Conservation (phyloP, 306 rosid genomes). For the Trifolium repens region DNA sequence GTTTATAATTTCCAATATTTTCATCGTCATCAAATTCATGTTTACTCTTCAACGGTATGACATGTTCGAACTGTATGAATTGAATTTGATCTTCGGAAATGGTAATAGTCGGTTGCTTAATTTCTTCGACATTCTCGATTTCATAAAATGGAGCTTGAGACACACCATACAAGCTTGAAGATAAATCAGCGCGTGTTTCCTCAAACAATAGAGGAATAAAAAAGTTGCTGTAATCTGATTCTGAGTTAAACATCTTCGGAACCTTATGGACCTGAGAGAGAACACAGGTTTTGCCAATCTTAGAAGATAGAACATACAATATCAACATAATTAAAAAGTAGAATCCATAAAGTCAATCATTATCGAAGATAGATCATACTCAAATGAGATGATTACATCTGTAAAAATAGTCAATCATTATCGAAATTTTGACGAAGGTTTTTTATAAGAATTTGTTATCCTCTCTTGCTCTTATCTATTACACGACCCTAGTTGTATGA, state of each 20-base stretch:
- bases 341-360: neutral
- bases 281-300: neutral
- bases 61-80: neutral
- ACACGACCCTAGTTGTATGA: no score
- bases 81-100: neutral
- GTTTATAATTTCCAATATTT: slow-evolving; percentile 32
- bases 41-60: neutral
- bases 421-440: no score
- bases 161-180: slow-evolving; percentile 38
- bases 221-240: slow-evolving; percentile 39
- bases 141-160: slow-evolving; percentile 33
- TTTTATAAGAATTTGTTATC: no score
- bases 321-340: neutral
- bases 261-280: slow-evolving; percentile 46
- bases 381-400: no score
- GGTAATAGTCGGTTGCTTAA: neutral
- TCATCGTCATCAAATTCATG: neutral
- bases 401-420: no score
- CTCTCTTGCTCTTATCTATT: no score
- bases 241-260: slow-evolving; percentile 45
- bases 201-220: slow-evolving; percentile 50
- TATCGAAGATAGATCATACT: no score
- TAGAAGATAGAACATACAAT: neutral
- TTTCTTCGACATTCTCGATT: neutral
- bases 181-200: slow-evolving; percentile 54